Percentiles rank a stretch among this genome's conserved stretches.
Conservation (phyloP, 176 grass and related monocot species). For the Paspalum notatum region DNA sequence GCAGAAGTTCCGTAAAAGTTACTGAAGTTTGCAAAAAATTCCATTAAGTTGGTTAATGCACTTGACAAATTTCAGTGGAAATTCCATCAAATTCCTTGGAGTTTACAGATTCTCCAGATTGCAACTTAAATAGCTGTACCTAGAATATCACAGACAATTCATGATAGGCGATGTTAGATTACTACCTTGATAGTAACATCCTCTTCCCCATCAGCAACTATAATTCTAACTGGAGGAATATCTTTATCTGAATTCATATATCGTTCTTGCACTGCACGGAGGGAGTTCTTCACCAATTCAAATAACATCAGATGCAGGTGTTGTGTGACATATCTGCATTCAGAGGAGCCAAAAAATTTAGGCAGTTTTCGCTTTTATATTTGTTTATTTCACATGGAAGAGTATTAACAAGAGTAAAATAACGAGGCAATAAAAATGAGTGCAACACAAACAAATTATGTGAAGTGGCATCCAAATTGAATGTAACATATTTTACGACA, state of each 20-base stretch:
- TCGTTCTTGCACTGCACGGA: conserved; percentile 90
- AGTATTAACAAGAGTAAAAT: conserved; percentile 17
- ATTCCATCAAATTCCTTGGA: background rate
- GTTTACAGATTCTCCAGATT: conserved; percentile 11
- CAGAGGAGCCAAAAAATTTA: conserved; percentile 26
- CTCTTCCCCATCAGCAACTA: conserved; percentile 92
- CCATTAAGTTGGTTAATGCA: background rate
- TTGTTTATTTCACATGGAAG: background rate
- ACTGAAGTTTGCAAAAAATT: background rate
- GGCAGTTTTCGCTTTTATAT: background rate
- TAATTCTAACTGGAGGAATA: conserved; percentile 80
- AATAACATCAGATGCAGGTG: conserved; percentile 96
- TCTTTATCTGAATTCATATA: conserved; percentile 87
- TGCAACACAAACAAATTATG: background rate
- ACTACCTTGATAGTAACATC: conserved; percentile 97
- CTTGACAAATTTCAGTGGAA: background rate
- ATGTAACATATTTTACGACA: background rate
- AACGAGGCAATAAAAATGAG: conserved; percentile 21
- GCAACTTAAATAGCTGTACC: background rate
- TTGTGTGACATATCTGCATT: conserved; percentile 70
- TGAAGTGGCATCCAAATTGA: conserved; percentile 6
- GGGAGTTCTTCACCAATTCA: conserved; percentile 97
- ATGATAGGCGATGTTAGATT: conserved; percentile 13
- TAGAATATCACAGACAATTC: background rate
- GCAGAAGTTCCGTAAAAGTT: background rate